Evolutionary conservation across 345 rosid genomes (phyloP).

Genomic region (Geranium rotundifolium): DNA sequence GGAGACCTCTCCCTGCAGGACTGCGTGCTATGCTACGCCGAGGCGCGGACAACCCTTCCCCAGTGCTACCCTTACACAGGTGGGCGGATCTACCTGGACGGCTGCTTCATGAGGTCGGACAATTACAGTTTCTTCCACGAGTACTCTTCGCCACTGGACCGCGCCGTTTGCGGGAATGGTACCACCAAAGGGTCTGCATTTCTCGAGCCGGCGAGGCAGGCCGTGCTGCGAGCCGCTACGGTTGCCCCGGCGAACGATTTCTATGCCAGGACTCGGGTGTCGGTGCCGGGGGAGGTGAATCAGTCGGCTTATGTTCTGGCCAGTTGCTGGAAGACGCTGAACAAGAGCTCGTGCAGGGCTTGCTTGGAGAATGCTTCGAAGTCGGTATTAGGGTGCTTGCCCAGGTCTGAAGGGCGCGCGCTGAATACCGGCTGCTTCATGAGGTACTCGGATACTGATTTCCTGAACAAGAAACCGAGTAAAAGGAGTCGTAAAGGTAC

Average conservation of each 20-base stretch:
- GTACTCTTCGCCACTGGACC: slow-evolving; percentile 50
- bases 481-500: slow-evolving; percentile 59
- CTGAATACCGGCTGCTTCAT: slow-evolving; percentile 79
- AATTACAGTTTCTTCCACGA: slow-evolving; percentile 74
- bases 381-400: slow-evolving; percentile 56
- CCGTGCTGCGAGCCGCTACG: slow-evolving; percentile 28
- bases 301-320: slow-evolving; percentile 59
- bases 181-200: slow-evolving; percentile 33
- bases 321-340: slow-evolving; percentile 73
- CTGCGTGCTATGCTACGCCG: slow-evolving; percentile 83
- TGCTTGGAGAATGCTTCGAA: slow-evolving; percentile 71
- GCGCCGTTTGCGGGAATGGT: slow-evolving; percentile 52
- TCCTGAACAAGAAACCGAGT: slow-evolving; percentile 46
- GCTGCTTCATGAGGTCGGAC: slow-evolving; percentile 87
- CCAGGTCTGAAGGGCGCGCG: slow-evolving; percentile 80
- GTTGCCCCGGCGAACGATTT: slow-evolving; percentile 37
- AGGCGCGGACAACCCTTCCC: slow-evolving; percentile 77
- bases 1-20: slow-evolving; percentile 75
- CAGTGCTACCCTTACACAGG: slow-evolving; percentile 76
- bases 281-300: slow-evolving; percentile 23
- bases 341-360: slow-evolving; percentile 42
- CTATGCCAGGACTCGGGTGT: slow-evolving; percentile 32
- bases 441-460: slow-evolving; percentile 67
- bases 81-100: slow-evolving; percentile 77
- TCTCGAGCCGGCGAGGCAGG: slow-evolving; percentile 34